Evolutionary conservation across 768 basidiomycete genomes (phyloP).

Genomic region (Cantharellus anzutake): DNA sequence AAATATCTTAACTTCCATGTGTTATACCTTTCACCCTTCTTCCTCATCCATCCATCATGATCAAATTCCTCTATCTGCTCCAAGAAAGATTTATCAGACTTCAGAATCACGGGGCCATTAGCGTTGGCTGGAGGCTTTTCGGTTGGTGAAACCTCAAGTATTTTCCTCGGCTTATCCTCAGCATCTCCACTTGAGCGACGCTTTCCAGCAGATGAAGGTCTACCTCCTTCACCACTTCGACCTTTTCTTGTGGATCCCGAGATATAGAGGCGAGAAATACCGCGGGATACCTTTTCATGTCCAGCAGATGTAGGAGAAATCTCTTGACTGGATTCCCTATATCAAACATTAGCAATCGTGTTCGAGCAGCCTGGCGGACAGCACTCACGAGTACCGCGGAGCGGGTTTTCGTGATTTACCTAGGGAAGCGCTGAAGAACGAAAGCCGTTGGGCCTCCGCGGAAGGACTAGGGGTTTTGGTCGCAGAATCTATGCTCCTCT

Average conservation of each 20-base stretch:
- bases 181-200: too few species aligned
- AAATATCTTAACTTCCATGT: slow-evolving; percentile 86
- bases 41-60: slow-evolving; percentile 85
- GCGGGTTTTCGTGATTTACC: slow-evolving; percentile 65
- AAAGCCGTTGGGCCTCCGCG: slow-evolving; percentile 13
- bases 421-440: slow-evolving; percentile 53
- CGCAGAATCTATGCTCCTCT: not conserved
- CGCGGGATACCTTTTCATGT: not conserved
- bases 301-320: not conserved
- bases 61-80: slow-evolving; percentile 86
- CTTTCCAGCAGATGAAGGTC: too few species aligned
- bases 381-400: slow-evolving; percentile 50
- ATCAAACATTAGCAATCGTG: not conserved
- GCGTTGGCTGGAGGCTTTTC: not conserved
- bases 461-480: not conserved
- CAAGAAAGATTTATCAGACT: slow-evolving; percentile 48
- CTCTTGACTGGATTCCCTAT: not conserved
- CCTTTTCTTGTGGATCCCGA: not conserved
- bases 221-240: too few species aligned
- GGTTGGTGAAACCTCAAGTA: too few species aligned
- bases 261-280: not conserved
- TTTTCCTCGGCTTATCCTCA: too few species aligned
- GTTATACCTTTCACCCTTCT: slow-evolving; percentile 86
- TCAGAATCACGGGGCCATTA: slow-evolving; percentile 8
- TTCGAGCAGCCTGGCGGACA: not conserved